These are phyloP conservation scores for Peronospora farinosa DNA, from an alignment of 352 stramenopile species.

Conservation along the genomic window DNA sequence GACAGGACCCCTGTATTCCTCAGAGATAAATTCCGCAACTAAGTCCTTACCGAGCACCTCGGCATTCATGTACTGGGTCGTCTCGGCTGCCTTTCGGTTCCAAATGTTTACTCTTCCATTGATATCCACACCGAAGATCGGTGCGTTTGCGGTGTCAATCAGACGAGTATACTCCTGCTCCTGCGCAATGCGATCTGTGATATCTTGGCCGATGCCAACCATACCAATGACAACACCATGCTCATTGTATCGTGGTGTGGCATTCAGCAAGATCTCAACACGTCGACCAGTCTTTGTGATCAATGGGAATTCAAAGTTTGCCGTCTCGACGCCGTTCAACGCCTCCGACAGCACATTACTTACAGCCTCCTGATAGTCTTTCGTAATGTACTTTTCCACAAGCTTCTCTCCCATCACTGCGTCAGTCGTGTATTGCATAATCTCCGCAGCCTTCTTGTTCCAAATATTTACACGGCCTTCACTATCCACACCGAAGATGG, in stretches of 20 bases:
- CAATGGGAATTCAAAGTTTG: conserved; percentile 31
- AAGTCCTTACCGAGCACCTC: conserved; percentile 39
- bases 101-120: conserved; percentile 59
- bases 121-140: conserved; percentile 72
- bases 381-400: conserved; percentile 21
- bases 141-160: conserved; percentile 38
- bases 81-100: conserved; percentile 42
- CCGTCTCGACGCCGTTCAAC: conserved; percentile 23
- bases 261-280: conserved; percentile 22
- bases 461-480: no score
- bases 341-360: conserved; percentile 14
- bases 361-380: conserved; percentile 18
- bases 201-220: conserved; percentile 23
- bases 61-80: conserved; percentile 25
- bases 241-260: conserved; percentile 18
- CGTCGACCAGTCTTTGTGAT: conserved; percentile 17
- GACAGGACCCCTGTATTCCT: conserved; percentile 37
- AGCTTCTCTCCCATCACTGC: conserved; percentile 42
- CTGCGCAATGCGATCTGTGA: conserved; percentile 19
- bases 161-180: conserved; percentile 19
- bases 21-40: conserved; percentile 23
- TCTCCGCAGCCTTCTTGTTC: conserved; percentile 4
- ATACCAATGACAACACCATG: conserved; percentile 17
- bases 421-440: conserved; percentile 40
- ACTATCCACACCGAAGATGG: no score